Conservation (phyloP, 2,329 filamentous ascomycete genomes). For the Niveomyces coronatus region DNA sequence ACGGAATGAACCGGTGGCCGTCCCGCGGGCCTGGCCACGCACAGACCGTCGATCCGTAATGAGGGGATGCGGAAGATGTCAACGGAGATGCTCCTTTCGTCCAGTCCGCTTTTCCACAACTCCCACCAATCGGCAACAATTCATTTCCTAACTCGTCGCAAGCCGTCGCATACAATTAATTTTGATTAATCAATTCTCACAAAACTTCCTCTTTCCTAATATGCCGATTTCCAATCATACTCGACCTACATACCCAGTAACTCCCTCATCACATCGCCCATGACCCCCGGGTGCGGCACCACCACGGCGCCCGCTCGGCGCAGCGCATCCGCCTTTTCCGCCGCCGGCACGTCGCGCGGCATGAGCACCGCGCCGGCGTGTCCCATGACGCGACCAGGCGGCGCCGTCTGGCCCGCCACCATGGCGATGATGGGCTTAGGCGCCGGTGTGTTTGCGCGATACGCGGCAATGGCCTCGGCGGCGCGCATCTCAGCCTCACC, state of each 20-base stretch:
- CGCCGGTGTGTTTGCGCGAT: slow-evolving; percentile 41
- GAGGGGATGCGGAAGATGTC: too few species aligned
- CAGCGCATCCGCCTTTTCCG: slow-evolving; percentile 23
- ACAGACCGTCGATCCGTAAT: too few species aligned
- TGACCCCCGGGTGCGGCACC: slow-evolving; percentile 28
- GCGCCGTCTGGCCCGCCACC: slow-evolving; percentile 54
- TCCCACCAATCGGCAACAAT: too few species aligned
- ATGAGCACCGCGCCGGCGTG: slow-evolving; percentile 55
- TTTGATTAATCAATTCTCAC: too few species aligned
- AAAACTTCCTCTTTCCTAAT: too few species aligned
- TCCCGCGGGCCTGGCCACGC: not conserved
- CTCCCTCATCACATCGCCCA: slow-evolving; percentile 25
- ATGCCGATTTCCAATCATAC: too few species aligned
- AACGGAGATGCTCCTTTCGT: slow-evolving; percentile 5
- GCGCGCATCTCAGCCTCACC: slow-evolving; percentile 60
- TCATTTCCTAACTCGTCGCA: too few species aligned
- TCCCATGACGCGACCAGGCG: slow-evolving; percentile 55
- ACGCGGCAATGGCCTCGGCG: slow-evolving; percentile 60
- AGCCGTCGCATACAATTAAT: too few species aligned
- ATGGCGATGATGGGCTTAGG: slow-evolving; percentile 57
- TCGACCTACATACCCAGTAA: slow-evolving; percentile 16
- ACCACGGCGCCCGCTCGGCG: slow-evolving; percentile 25
- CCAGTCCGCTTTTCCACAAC: slow-evolving; percentile 8
- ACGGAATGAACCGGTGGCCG: too few species aligned
- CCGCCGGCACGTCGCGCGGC: slow-evolving; percentile 21